These are phyloP conservation scores for Chytridiales sp. DNA, from an alignment of 371 early-diverging fungal genomes.

Conservation along the genomic window DNA sequence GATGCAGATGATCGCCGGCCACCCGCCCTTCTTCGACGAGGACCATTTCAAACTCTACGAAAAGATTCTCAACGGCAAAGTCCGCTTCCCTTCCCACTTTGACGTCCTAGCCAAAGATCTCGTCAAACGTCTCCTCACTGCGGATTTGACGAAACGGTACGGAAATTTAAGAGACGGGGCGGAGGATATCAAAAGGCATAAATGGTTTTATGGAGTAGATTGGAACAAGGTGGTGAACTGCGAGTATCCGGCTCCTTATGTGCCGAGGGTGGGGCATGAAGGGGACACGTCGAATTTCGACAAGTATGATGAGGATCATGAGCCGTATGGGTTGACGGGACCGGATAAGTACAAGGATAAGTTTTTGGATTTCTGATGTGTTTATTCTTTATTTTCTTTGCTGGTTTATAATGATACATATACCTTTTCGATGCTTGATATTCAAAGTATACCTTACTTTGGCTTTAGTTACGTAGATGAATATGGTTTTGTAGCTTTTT, in stretches of 20 bases:
- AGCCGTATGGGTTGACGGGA: slow-evolving; percentile 34
- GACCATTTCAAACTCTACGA: slow-evolving; percentile 77
- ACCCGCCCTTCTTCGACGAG: slow-evolving; percentile 93
- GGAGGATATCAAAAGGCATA: slow-evolving; percentile 83
- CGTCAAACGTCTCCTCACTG: slow-evolving; percentile 76
- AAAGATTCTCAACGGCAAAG: slow-evolving; percentile 80
- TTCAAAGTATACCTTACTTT: neutral
- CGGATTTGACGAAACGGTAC: slow-evolving; percentile 81
- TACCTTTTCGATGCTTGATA: neutral
- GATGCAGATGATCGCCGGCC: slow-evolving; percentile 66
- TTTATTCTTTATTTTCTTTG: neutral
- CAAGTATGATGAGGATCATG: slow-evolving; percentile 76
- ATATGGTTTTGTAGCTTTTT: neutral
- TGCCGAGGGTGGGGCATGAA: slow-evolving; percentile 43
- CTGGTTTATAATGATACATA: slow-evolving; percentile 6
- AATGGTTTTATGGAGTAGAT: slow-evolving; percentile 90
- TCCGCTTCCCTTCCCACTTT: slow-evolving; percentile 82
- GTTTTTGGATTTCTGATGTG: slow-evolving; percentile 29
- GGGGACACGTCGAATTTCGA: slow-evolving; percentile 92
- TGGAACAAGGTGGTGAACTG: slow-evolving; percentile 70
- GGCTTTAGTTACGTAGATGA: neutral
- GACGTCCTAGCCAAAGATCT: slow-evolving; percentile 84
- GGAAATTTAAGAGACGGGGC: slow-evolving; percentile 85
- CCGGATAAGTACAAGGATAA: slow-evolving; percentile 31
- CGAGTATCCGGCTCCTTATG: slow-evolving; percentile 80